Conservation (phyloP, 2,329 filamentous ascomycete genomes). For the Calonectria naviculata region DNA sequence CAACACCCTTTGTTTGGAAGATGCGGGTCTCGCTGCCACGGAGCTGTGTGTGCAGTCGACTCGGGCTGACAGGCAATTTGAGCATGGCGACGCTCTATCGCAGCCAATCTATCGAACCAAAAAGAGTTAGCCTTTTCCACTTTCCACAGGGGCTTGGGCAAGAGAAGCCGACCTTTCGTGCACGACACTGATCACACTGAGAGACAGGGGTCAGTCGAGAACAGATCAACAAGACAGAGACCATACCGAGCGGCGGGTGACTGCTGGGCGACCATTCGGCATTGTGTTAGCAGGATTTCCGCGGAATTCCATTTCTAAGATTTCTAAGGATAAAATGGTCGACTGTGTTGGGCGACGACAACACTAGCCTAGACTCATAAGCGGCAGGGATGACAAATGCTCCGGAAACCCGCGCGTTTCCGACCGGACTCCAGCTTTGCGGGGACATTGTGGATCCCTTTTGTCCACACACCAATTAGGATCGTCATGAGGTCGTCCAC, state of each 20-base stretch:
- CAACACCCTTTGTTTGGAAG: slow-evolving; percentile 46
- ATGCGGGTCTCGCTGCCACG: slow-evolving; percentile 35
- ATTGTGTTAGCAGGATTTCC: not conserved
- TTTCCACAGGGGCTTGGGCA: not conserved
- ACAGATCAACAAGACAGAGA: too few species aligned
- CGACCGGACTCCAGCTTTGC: not conserved
- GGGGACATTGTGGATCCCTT: not conserved
- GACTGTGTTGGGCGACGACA: not conserved
- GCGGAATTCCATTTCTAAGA: slow-evolving; percentile 17
- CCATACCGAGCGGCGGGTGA: slow-evolving; percentile 33
- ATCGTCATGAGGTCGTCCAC: too few species aligned
- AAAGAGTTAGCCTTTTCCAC: not conserved
- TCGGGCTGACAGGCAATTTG: slow-evolving; percentile 47
- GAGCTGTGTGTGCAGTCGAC: slow-evolving; percentile 46
- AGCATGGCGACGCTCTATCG: slow-evolving; percentile 33
- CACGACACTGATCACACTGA: slow-evolving; percentile 39
- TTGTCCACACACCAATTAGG: not conserved
- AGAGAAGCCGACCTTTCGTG: slow-evolving; percentile 26
- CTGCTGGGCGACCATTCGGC: not conserved
- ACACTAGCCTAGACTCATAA: not conserved
- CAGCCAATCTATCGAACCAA: slow-evolving; percentile 26
- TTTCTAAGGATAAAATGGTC: slow-evolving; percentile 8
- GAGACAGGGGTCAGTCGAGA: not conserved
- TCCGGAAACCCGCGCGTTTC: slow-evolving; percentile 33
- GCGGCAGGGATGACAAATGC: not conserved